Percentiles rank a stretch among this genome's conserved stretches.
Evolutionary conservation across 1,284 basidiomycete genomes (phyloP).

Genomic region (Puccinia polysora): DNA sequence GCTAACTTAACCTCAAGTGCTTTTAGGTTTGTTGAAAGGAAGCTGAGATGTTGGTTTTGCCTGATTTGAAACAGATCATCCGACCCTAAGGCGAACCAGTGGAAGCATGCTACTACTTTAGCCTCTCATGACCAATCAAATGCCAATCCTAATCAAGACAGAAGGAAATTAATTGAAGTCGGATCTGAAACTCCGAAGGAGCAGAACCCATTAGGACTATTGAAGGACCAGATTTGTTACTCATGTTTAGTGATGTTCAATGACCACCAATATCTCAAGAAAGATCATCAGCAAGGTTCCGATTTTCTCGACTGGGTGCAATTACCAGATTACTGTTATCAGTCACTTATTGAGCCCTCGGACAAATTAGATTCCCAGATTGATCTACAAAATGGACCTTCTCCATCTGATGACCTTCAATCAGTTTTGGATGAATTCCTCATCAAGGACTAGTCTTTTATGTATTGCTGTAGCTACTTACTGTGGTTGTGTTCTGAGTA

Average conservation of each 20-base stretch:
- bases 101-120: constrained; percentile 33
- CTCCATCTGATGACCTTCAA: neutral
- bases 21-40: neutral
- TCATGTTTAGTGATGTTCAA: constrained; percentile 25
- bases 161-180: neutral
- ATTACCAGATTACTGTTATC: constrained; percentile 9
- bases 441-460: neutral
- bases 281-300: neutral
- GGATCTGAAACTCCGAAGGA: neutral
- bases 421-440: neutral
- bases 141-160: neutral
- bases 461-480: neutral
- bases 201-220: neutral
- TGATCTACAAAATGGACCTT: neutral
- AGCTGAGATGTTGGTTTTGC: neutral
- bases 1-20: neutral
- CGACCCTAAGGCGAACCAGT: constrained; percentile 23
- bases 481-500: no score
- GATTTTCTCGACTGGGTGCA: constrained; percentile 25
- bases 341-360: neutral
- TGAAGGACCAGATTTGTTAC: constrained; percentile 27
- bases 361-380: neutral
- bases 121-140: constrained; percentile 5
- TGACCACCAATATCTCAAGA: neutral
- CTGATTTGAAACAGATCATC: constrained; percentile 20